Conservation (phyloP, 352 stramenopile species). For the Pythium grandisporangium region DNA sequence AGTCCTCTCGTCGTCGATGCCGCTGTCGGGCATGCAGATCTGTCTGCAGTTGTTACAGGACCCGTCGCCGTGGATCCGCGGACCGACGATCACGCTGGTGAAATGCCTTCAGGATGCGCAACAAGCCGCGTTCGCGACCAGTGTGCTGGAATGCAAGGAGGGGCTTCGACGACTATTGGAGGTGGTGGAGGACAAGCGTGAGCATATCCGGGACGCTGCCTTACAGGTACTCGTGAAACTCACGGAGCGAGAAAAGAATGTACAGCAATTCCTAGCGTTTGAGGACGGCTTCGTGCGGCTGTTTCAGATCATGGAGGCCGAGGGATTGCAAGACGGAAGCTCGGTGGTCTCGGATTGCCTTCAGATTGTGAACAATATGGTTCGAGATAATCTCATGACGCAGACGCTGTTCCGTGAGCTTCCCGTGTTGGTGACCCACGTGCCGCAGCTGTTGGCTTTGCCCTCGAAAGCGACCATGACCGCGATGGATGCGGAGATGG, state of each 20-base stretch:
- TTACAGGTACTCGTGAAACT: constrained; percentile 61
- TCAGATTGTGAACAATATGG: constrained; percentile 76
- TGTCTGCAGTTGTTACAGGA: constrained; percentile 64
- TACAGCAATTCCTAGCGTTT: constrained; percentile 80
- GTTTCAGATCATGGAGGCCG: constrained; percentile 68
- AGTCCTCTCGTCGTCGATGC: constrained; percentile 4
- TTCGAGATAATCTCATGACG: constrained; percentile 70
- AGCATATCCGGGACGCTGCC: constrained; percentile 74
- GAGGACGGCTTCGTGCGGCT: constrained; percentile 69
- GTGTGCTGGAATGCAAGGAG: constrained; percentile 52
- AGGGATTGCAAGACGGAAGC: constrained; percentile 41
- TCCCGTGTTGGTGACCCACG: constrained; percentile 38
- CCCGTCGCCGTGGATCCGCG: constrained; percentile 74
- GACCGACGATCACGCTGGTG: constrained; percentile 51
- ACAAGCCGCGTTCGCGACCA: constrained; percentile 31
- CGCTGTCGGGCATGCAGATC: constrained; percentile 55
- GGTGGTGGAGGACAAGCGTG: constrained; percentile 66
- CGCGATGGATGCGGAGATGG: constrained; percentile 1
- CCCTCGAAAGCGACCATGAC: not conserved
- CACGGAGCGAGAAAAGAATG: constrained; percentile 53
- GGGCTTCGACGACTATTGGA: constrained; percentile 58
- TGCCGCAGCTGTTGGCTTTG: constrained; percentile 35
- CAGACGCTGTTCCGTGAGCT: constrained; percentile 64
- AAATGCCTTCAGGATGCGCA: constrained; percentile 45
- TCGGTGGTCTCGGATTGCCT: constrained; percentile 62